phyloP scores from a whole-genome alignment of 2,329 filamentous ascomycete species.

The Thermothelomyces thermophilus region DNA sequence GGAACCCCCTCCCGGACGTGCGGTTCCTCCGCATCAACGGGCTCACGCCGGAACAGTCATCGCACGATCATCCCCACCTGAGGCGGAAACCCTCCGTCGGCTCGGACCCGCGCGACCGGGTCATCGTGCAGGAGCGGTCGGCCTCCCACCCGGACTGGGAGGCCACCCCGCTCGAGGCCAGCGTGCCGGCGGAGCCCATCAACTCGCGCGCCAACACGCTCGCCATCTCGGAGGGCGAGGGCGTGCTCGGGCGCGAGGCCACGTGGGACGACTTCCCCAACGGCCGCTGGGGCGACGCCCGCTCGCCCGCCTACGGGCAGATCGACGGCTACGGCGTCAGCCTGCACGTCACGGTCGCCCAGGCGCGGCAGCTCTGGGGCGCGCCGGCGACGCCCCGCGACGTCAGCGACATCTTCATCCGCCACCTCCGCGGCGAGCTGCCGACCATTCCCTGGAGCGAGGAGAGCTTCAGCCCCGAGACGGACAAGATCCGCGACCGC shows the following conservation, averaged over 20 bases:
- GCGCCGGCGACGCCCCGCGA: slow-evolving; percentile 63
- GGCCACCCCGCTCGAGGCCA: slow-evolving; percentile 69
- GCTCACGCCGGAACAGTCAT: slow-evolving; percentile 28
- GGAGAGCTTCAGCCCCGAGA: slow-evolving; percentile 78
- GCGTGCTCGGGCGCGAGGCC: slow-evolving; percentile 80
- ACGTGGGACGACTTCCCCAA: slow-evolving; percentile 99
- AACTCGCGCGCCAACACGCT: slow-evolving; percentile 79
- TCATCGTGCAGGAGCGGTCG: slow-evolving; percentile 66
- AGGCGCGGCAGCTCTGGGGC: slow-evolving; percentile 81
- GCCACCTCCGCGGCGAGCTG: slow-evolving; percentile 73
- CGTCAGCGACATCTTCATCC: slow-evolving; percentile 72
- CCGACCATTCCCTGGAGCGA: slow-evolving; percentile 89
- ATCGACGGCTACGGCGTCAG: slow-evolving; percentile 98
- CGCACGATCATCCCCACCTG: slow-evolving; percentile 36
- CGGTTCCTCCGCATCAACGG: slow-evolving; percentile 50
- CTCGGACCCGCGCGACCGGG: slow-evolving; percentile 78
- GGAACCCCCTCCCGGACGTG: slow-evolving; percentile 39
- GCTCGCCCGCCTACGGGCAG: slow-evolving; percentile 89
- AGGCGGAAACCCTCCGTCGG: slow-evolving; percentile 72
- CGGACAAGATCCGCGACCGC: slow-evolving; percentile 67
- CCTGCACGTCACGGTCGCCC: slow-evolving; percentile 78
- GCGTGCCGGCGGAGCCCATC: slow-evolving; percentile 63
- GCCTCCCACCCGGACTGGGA: slow-evolving; percentile 60
- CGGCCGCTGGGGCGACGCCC: slow-evolving; percentile 87
- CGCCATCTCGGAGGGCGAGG: slow-evolving; percentile 90